Evolutionary conservation across 345 rosid species (phyloP).

Genomic region (Euclidium syriacum): DNA sequence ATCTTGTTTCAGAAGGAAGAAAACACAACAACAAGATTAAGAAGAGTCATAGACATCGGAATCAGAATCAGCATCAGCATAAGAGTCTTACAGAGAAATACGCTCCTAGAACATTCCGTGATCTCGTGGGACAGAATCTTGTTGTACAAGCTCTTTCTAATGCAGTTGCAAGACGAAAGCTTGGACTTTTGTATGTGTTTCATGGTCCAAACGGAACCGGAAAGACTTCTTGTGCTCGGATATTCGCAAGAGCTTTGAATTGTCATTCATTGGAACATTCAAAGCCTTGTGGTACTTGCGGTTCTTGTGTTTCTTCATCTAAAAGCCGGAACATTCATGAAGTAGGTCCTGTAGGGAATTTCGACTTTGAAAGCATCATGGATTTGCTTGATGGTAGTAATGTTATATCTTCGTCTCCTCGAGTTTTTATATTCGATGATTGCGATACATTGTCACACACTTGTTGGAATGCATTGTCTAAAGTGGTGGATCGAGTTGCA

Average conservation of each 20-base stretch:
- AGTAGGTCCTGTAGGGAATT: constrained; percentile 77
- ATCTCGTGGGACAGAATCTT: constrained; percentile 84
- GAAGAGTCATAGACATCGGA: constrained; percentile 31
- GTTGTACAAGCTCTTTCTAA: constrained; percentile 93
- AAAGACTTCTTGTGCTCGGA: constrained; percentile 93
- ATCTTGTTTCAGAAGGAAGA: constrained; percentile 86
- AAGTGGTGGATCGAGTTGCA: constrained; percentile 74
- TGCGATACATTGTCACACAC: constrained; percentile 75
- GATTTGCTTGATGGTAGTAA: constrained; percentile 62
- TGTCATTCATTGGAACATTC: constrained; percentile 73
- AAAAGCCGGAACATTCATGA: constrained; percentile 74
- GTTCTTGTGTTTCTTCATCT: constrained; percentile 69
- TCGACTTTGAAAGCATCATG: constrained; percentile 65
- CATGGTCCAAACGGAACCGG: constrained; percentile 99
- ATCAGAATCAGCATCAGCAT: constrained; percentile 35
- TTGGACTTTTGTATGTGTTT: constrained; percentile 86
- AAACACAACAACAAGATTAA: constrained; percentile 30
- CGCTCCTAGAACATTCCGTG: constrained; percentile 73
- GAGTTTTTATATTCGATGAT: constrained; percentile 84
- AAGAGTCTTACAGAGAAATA: constrained; percentile 85
- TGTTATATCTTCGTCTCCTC: constrained; percentile 33
- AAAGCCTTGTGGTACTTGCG: constrained; percentile 84
- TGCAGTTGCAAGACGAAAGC: constrained; percentile 65
- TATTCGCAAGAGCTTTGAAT: constrained; percentile 86
- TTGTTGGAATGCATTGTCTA: constrained; percentile 79